Evolutionary conservation across 2,329 filamentous ascomycete genomes (phyloP).

Genomic region (Calonectria fujianensis): DNA sequence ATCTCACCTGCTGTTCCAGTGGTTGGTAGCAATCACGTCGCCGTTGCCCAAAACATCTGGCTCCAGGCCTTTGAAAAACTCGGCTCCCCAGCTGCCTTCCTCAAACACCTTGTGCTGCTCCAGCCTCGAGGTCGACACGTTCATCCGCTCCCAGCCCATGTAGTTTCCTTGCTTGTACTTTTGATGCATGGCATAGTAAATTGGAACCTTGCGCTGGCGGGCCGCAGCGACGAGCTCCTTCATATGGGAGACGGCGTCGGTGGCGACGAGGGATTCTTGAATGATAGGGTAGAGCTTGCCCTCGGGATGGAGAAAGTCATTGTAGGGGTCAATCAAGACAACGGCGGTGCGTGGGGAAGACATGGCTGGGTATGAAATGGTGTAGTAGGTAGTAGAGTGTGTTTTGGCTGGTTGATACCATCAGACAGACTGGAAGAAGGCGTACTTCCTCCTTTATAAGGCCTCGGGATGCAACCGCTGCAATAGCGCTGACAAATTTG

Average conservation of each 20-base stretch:
- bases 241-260: constrained; percentile 6
- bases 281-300: constrained; percentile 36
- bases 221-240: constrained; percentile 36
- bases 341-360: constrained; percentile 30
- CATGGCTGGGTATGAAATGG: neutral
- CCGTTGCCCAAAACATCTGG: constrained; percentile 43
- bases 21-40: constrained; percentile 43
- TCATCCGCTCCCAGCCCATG: constrained; percentile 39
- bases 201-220: constrained; percentile 36
- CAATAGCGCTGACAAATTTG: constrained; percentile 10
- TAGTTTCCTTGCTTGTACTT: constrained; percentile 34
- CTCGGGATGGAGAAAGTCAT: constrained; percentile 46
- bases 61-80: constrained; percentile 42
- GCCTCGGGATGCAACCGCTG: neutral
- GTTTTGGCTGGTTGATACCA: neutral
- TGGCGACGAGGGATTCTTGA: constrained; percentile 25
- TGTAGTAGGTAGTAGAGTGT: too few relatives aligned
- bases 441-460: neutral
- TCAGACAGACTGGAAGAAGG: neutral
- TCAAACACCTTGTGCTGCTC: constrained; percentile 27
- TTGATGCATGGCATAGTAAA: constrained; percentile 45
- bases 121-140: constrained; percentile 17
- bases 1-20: constrained; percentile 44
- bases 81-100: constrained; percentile 43
- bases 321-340: constrained; percentile 47